These are phyloP conservation scores for Aulographum hederae DNA, from an alignment of 2,329 filamentous ascomycete genomes.

Conservation along the genomic window DNA sequence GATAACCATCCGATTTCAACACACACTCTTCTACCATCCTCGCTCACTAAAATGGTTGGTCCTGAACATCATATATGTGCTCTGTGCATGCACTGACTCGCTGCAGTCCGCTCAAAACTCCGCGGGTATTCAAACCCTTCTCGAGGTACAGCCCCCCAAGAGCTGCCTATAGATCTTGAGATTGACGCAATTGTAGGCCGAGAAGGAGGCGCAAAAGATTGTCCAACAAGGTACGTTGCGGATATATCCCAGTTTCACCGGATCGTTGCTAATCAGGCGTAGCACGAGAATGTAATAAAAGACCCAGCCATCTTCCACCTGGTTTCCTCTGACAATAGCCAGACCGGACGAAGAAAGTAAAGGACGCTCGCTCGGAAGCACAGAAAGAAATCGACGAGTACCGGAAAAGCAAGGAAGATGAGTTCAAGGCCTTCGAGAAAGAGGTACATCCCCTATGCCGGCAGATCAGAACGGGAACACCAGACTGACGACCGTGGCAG, in stretches of 20 bases:
- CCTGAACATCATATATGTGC: too few species aligned
- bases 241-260: not conserved
- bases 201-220: conserved; percentile 97
- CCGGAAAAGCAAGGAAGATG: conserved; percentile 71
- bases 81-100: too few species aligned
- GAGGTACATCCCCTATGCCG: conserved; percentile 31
- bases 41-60: too few species aligned
- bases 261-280: conserved; percentile 7
- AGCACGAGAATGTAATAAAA: conserved; percentile 69
- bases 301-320: conserved; percentile 1
- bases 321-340: conserved; percentile 9
- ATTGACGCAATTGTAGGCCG: conserved; percentile 46
- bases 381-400: conserved; percentile 97
- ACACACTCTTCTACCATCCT: too few species aligned
- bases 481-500: conserved; percentile 26
- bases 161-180: conserved; percentile 9
- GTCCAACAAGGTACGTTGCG: conserved; percentile 84
- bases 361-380: conserved; percentile 87
- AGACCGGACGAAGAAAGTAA: conserved; percentile 94
- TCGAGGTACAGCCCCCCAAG: conserved; percentile 50
- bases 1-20: too few species aligned
- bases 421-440: conserved; percentile 88
- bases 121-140: conserved; percentile 91
- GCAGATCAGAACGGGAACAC: conserved; percentile 8
- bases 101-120: conserved; percentile 91